phyloP scores from a whole-genome alignment of 2,329 filamentous ascomycete genomes.

The Sporothrix phasma region DNA sequence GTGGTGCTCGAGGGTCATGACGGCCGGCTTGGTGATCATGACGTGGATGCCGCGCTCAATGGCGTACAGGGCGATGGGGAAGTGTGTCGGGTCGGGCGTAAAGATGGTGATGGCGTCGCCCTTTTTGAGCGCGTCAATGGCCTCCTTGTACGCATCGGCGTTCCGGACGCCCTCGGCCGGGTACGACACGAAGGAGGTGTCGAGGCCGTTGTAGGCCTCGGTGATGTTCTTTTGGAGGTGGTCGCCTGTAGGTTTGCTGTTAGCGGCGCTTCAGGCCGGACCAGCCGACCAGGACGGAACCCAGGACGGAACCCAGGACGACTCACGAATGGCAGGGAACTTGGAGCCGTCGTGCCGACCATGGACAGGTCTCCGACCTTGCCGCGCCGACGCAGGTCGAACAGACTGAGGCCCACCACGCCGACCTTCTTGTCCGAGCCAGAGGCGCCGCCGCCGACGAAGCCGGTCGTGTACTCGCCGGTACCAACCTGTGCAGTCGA shows the following conservation, averaged over 20 bases:
- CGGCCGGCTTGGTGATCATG: slow-evolving; percentile 86
- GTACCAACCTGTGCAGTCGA: slow-evolving; percentile 60
- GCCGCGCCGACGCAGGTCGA: slow-evolving; percentile 77
- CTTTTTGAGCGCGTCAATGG: slow-evolving; percentile 71
- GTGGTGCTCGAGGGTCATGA: slow-evolving; percentile 75
- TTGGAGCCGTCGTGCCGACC: slow-evolving; percentile 86
- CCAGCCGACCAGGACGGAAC: not conserved
- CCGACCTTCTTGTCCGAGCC: slow-evolving; percentile 93
- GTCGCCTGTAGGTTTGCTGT: slow-evolving; percentile 42
- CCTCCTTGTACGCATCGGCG: slow-evolving; percentile 74
- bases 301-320: not conserved
- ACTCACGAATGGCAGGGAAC: slow-evolving; percentile 79
- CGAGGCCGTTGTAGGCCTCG: slow-evolving; percentile 77
- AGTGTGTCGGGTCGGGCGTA: slow-evolving; percentile 88
- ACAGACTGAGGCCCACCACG: slow-evolving; percentile 81
- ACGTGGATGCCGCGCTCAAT: slow-evolving; percentile 83
- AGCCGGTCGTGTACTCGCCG: slow-evolving; percentile 94
- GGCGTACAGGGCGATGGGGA: slow-evolving; percentile 83
- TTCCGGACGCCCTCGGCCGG: slow-evolving; percentile 65
- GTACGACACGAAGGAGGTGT: slow-evolving; percentile 77
- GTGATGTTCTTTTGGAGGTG: slow-evolving; percentile 83
- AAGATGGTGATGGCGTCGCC: slow-evolving; percentile 94
- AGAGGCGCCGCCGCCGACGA: slow-evolving; percentile 73
- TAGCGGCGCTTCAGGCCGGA: no score
- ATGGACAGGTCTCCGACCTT: slow-evolving; percentile 81